Base-by-base conservation (phyloP, 1,284 basidiomycete genomes). In the Rugosomyces carneus region DNA sequence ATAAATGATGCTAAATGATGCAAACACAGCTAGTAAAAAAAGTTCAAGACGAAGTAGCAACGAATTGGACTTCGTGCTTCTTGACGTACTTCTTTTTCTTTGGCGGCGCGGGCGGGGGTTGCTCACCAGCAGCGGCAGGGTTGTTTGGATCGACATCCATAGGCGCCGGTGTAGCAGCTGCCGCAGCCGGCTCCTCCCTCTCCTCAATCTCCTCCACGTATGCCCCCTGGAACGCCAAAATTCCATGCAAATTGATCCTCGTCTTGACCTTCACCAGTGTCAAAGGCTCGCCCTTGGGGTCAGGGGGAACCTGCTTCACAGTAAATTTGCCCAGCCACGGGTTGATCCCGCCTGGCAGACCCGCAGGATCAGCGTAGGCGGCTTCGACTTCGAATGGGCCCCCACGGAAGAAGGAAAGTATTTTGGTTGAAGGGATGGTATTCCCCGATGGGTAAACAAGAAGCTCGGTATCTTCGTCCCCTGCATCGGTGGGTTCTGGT, bases 391-490 rank as follows among this genome's bases (percentile, higher is more conserved):
- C 86, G 69, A 97, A 97, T 5, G 86, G 66, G 40, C 82, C 81
- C 58, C 83, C 84, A 63, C 93, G 85, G 68, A 90, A 88, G 78
- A 95, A 95, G n/a, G 91, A 91, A 55, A 96, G 79, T 54, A 93
- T 81, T 70, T 96, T 96, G 62, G 92, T 93, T 26, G 90, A 93
- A 6, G 93, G 93, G 49, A 94, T 78, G 43, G 68, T 60, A 69
- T 95, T 94, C 49, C 83, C 84, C 39, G 73, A 72, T 44, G 86
- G 83, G 80, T 93, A 96, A 46, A 94, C 90, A 51, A 81, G 72
- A 51, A 96, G 79, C 63, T 92, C 87, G 26, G 85, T 90, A 63
- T 94, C 92, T 52, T 94, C 91, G 51, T 93, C 89, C 27, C 9
- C 27, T 0, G 81, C 76, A 58, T 90, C 90, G 5, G 78, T 71